Evolutionary conservation across 257 asterid species (phyloP), one percentile per base, ranked within the genome.

Genomic region (Gentiana straminea): DNA sequence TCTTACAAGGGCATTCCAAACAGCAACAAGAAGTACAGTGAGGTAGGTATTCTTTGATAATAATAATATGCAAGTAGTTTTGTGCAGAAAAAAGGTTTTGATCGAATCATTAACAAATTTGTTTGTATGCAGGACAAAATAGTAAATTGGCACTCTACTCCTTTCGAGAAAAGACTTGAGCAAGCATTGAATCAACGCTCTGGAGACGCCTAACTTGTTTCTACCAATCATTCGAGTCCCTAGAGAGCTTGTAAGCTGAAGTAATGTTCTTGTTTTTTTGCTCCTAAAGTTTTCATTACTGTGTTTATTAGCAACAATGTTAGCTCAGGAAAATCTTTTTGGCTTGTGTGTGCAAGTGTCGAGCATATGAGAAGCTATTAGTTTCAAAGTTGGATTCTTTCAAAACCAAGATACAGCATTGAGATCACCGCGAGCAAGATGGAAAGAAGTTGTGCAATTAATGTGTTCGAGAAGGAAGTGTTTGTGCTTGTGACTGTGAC

Each of bases 61-160:
- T 12, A 15, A 12, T 10, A 8, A 33, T 61, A 1, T 5, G 37
- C 44, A 12, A 44, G 35, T 36, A 58, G 45, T 5, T 57, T 58
- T 55, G 50, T 38, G 32, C 24, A 24, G 24, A 24, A 24, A 24
- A 24, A 24, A 24, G 24, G 24, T 24, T 24, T 52, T 63, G 49
- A 52, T 48, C 41, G n/a, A 49, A 11, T 59, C 45, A 54, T 48
- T 64, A 58, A 33, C 63, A 56, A 13, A 64, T 58, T 51, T 24
- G 39, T 43, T 55, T 38, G 33, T 64, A 44, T 77, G 82, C 94
- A 92, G 99, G 95, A 88, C 60, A 81, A 77, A 81, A 80, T 62
- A 72, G 95, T 91, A 32, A 77, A 78, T 65, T 91, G 97, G 97
- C 90, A 87, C 46, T 70, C 95, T 2, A 85, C 95, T 54, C 98